Base-by-base conservation (phyloP, 805 yeast genomes). In the Kurtzmaniella cleridarum region DNA sequence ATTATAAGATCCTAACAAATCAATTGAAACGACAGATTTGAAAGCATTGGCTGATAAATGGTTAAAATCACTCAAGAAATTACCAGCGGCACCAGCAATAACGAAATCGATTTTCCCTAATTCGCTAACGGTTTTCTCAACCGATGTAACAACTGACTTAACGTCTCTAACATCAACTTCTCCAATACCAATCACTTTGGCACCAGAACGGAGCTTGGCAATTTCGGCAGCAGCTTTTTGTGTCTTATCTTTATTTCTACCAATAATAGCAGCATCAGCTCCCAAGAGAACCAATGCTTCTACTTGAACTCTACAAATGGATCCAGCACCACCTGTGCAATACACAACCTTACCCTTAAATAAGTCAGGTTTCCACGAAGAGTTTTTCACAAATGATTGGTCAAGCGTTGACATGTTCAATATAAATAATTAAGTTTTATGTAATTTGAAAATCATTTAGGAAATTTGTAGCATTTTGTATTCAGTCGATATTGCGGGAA, bases 41-140 rank as follows among this genome's bases (percentile, higher is more conserved):
- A 90, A 90, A 5, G 95, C 97, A 55, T 89, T 88, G 15, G 91
- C 55, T 2, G 91, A 81, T 47, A 90, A 66, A 50, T 79, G 81
- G 53, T 81, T 79, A 62, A 89, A 78, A 58, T 87, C 93, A 27
- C 87, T 65, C 39, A 91, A 59, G 57, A 91, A 90, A 66, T 91
- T 91, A 7, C 98, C 97, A 3, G 97, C 97, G 2, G 98, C 97
- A 9, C 97, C 97, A 32, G 93, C 90, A 57, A 90, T 84, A 27
- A 90, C 95, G 57, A 60, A 85, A 62, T 90, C 97, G 42, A 90
- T 82, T 44, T 75, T 67, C 5, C 96, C 96, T 48, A 87, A 75
- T 52, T 73, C 68, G 8, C 62, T 55, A 17, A 89, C 86, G 0
- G 96, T 79, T 31, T 54, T 50, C 5, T 75, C 73, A 3, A 77